Conservation (phyloP, 148 eudicot species). For the Oxyria digyna region DNA sequence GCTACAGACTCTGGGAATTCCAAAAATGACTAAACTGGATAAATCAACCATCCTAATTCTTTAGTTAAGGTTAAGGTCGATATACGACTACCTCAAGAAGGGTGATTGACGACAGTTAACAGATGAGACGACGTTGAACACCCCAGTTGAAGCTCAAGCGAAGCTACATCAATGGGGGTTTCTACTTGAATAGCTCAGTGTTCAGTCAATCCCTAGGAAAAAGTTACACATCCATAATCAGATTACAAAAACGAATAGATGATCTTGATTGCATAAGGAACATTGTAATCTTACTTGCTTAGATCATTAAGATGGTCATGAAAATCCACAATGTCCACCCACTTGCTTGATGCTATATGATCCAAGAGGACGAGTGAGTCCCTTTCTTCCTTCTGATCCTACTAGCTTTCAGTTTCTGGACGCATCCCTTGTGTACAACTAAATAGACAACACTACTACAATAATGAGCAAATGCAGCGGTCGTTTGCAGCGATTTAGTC, state of each 20-base stretch:
- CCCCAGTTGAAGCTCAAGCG: not conserved
- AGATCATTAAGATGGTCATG: slow-evolving; percentile 91
- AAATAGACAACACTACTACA: too few relatives aligned
- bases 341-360: slow-evolving; percentile 54
- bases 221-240: not conserved
- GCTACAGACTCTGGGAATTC: too few relatives aligned
- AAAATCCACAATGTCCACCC: slow-evolving; percentile 64
- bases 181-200: slow-evolving; percentile 47
- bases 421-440: slow-evolving; percentile 68
- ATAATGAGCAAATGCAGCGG: too few relatives aligned
- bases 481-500: too few relatives aligned
- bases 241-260: not conserved
- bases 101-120: too few relatives aligned
- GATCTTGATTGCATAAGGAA: not conserved
- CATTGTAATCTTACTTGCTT: slow-evolving; percentile 45
- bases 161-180: not conserved
- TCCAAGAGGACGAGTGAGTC: slow-evolving; percentile 45
- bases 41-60: too few relatives aligned
- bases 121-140: not conserved
- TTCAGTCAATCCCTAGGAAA: slow-evolving; percentile 70
- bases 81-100: too few relatives aligned
- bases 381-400: slow-evolving; percentile 46
- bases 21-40: not conserved
- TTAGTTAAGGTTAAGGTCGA: not conserved
- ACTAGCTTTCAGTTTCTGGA: slow-evolving; percentile 58